phyloP scores from a whole-genome alignment of 345 rosid species.

The Aegle marmelos region DNA sequence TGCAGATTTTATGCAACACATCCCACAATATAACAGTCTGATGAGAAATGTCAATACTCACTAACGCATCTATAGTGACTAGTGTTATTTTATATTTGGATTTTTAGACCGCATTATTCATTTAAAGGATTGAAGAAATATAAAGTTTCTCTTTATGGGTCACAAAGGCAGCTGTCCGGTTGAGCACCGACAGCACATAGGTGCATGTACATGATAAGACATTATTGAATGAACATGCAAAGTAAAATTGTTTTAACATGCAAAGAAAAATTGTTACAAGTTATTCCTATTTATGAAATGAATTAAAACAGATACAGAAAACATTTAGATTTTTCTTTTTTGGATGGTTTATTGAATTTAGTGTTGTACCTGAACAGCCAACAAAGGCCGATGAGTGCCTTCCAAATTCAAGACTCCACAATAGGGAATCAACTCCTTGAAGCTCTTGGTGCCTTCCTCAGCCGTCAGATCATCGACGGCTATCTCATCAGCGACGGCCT shows the following conservation, averaged over 20 bases:
- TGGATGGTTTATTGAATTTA: background rate
- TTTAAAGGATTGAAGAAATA: too few relatives aligned
- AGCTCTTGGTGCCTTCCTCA: slow-evolving; percentile 49
- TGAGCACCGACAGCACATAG: background rate
- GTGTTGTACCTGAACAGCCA: slow-evolving; percentile 64
- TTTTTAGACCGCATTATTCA: too few relatives aligned
- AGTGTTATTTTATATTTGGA: too few relatives aligned
- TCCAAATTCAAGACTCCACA: slow-evolving; percentile 68
- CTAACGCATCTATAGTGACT: background rate
- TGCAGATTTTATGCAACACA: too few relatives aligned
- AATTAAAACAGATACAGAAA: too few relatives aligned
- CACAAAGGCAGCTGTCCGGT: too few relatives aligned
- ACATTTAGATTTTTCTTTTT: too few relatives aligned
- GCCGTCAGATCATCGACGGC: slow-evolving; percentile 61
- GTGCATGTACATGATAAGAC: too few relatives aligned
- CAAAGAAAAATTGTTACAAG: background rate
- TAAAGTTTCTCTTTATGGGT: background rate
- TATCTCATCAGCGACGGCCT: slow-evolving; percentile 55
- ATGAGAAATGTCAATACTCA: background rate
- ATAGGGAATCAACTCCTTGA: slow-evolving; percentile 74
- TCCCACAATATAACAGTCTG: too few relatives aligned
- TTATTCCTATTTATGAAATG: too few relatives aligned
- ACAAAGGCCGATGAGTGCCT: slow-evolving; percentile 64
- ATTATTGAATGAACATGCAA: too few relatives aligned
- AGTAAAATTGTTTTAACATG: too few relatives aligned